phyloP scores from a whole-genome alignment of 441 rosid species.

The Daphne laureola region DNA sequence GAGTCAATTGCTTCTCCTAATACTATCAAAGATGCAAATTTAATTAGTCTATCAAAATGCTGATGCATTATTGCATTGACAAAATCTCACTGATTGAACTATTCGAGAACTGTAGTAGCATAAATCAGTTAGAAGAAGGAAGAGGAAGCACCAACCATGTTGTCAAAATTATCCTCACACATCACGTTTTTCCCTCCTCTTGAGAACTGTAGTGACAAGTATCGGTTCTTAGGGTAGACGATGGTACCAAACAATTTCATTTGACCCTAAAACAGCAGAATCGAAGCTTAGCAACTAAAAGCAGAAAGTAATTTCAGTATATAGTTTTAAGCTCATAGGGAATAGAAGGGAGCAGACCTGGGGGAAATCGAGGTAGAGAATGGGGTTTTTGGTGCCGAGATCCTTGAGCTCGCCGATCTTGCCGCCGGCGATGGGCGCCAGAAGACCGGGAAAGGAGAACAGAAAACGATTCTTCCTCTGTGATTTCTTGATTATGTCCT shows the following conservation, averaged over 20 bases:
- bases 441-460: slow-evolving; percentile 84
- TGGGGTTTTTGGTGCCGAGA: slow-evolving; percentile 70
- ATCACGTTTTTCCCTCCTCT: slow-evolving; percentile 78
- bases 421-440: slow-evolving; percentile 68
- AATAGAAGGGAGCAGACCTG: slow-evolving; percentile 39
- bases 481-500: slow-evolving; percentile 68
- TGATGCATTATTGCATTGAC: too few species aligned
- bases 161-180: slow-evolving; percentile 85
- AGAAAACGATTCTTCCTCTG: slow-evolving; percentile 80
- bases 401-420: slow-evolving; percentile 83
- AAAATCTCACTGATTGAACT: not conserved
- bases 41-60: too few species aligned
- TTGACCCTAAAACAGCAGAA: slow-evolving; percentile 42
- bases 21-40: too few species aligned
- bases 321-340: not conserved
- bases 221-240: slow-evolving; percentile 65
- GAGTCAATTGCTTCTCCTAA: too few species aligned
- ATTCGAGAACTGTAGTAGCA: not conserved
- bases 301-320: not conserved
- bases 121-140: not conserved
- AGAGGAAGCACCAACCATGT: slow-evolving; percentile 47
- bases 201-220: slow-evolving; percentile 72
- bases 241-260: slow-evolving; percentile 90
- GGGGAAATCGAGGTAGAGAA: slow-evolving; percentile 79
- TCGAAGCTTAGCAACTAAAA: not conserved